A percentile compares a stretch with the other conserved stretches of the same genome.
These are phyloP conservation scores for Nepenthes mirabilis DNA, from an alignment of 148 eudicot genomes.

Conservation along the genomic window DNA sequence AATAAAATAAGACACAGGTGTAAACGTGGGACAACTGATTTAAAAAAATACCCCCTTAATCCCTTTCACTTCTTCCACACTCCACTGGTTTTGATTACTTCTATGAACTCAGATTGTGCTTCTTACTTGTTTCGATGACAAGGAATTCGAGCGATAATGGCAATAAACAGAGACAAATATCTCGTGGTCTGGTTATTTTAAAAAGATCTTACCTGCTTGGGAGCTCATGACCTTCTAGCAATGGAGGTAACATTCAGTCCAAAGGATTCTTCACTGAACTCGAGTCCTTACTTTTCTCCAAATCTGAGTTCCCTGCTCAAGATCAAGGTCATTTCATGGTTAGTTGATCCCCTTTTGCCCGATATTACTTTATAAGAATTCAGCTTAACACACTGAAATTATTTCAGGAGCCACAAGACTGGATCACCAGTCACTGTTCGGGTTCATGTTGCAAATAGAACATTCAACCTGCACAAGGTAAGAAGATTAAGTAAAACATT, in stretches of 20 bases:
- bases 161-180: too few relatives aligned
- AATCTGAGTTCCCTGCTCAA: slow-evolving; percentile 83
- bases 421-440: slow-evolving; percentile 60
- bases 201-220: too few relatives aligned
- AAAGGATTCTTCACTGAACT: slow-evolving; percentile 31
- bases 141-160: too few relatives aligned
- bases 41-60: too few relatives aligned
- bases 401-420: slow-evolving; percentile 83
- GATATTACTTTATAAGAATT: neutral
- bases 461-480: slow-evolving; percentile 85
- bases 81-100: too few relatives aligned
- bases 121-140: too few relatives aligned
- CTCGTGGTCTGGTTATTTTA: too few relatives aligned
- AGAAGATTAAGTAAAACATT: neutral
- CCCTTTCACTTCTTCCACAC: too few relatives aligned
- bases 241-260: slow-evolving; percentile 40
- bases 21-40: too few relatives aligned
- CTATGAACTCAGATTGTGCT: too few relatives aligned
- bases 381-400: neutral
- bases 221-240: neutral
- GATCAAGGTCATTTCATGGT: slow-evolving; percentile 91
- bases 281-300: slow-evolving; percentile 74
- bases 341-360: neutral
- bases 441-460: slow-evolving; percentile 53
- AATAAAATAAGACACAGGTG: too few relatives aligned